Evolutionary conservation across 805 yeast species (phyloP).

Genomic region (Kazachstania kunashirensis): DNA sequence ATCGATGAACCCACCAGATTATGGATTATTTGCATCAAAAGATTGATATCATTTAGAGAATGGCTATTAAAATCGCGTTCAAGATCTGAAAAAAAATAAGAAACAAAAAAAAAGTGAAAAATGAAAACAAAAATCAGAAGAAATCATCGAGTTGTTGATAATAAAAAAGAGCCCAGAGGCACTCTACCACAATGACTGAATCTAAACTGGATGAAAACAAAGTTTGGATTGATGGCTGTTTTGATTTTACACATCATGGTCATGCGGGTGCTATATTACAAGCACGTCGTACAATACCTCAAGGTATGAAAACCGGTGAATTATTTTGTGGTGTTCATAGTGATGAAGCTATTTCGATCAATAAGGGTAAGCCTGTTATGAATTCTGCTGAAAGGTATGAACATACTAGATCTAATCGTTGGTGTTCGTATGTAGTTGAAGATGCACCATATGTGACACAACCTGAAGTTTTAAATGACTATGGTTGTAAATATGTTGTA

Average conservation of each 20-base stretch:
- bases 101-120: background rate
- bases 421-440: slow-evolving; percentile 66
- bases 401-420: slow-evolving; percentile 86
- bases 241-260: slow-evolving; percentile 96
- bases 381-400: slow-evolving; percentile 60
- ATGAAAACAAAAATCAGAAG: background rate
- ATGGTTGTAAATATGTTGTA: slow-evolving; percentile 81
- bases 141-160: background rate
- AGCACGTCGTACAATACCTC: slow-evolving; percentile 53
- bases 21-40: slow-evolving; percentile 69
- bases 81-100: background rate
- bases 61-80: slow-evolving; percentile 6
- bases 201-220: slow-evolving; percentile 25
- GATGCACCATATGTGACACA: slow-evolving; percentile 87
- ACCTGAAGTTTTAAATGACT: slow-evolving; percentile 63
- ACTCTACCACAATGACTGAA: background rate
- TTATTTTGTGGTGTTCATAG: slow-evolving; percentile 65
- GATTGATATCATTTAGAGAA: slow-evolving; percentile 49
- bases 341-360: slow-evolving; percentile 70
- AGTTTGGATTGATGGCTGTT: slow-evolving; percentile 97
- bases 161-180: no score
- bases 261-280: slow-evolving; percentile 96
- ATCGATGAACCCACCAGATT: slow-evolving; percentile 61
- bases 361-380: slow-evolving; percentile 97
- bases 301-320: slow-evolving; percentile 30